Percentiles rank a stretch among this genome's conserved stretches.
Conservation (phyloP, 2,329 filamentous ascomycete genomes). For the Aspergillus costaricaensis region DNA sequence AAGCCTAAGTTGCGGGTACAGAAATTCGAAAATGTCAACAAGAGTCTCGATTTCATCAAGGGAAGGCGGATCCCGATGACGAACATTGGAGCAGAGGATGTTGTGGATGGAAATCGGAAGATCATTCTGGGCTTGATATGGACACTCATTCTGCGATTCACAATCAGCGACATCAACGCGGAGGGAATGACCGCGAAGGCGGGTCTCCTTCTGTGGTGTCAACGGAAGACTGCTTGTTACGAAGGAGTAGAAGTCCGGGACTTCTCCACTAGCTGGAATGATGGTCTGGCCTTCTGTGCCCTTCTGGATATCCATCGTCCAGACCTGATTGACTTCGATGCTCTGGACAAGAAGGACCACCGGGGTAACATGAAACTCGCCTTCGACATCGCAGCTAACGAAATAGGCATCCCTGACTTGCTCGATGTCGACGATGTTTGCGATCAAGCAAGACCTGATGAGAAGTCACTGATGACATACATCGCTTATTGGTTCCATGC, state of each 20-base stretch:
- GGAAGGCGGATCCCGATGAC: conserved; percentile 92
- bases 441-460: conserved; percentile 93
- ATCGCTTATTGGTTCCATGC: conserved; percentile 99
- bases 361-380: conserved; percentile 96
- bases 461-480: conserved; percentile 97
- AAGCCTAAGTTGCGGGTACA: conserved; percentile 96
- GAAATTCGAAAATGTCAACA: conserved; percentile 97
- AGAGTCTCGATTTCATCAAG: conserved; percentile 90
- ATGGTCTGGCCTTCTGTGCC: conserved; percentile 94
- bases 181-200: conserved; percentile 98
- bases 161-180: conserved; percentile 97
- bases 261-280: conserved; percentile 96
- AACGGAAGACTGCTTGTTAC: conserved; percentile 97
- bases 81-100: conserved; percentile 97
- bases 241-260: conserved; percentile 94
- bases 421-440: conserved; percentile 98
- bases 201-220: conserved; percentile 92
- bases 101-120: conserved; percentile 96
- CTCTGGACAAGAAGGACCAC: conserved; percentile 90
- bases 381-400: conserved; percentile 92
- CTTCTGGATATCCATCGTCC: conserved; percentile 95
- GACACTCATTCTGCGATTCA: conserved; percentile 97
- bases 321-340: conserved; percentile 95
- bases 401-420: conserved; percentile 94
- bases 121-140: conserved; percentile 97